Base-by-base conservation (phyloP, 148 eudicot species). In the Nepenthes mirabilis region DNA sequence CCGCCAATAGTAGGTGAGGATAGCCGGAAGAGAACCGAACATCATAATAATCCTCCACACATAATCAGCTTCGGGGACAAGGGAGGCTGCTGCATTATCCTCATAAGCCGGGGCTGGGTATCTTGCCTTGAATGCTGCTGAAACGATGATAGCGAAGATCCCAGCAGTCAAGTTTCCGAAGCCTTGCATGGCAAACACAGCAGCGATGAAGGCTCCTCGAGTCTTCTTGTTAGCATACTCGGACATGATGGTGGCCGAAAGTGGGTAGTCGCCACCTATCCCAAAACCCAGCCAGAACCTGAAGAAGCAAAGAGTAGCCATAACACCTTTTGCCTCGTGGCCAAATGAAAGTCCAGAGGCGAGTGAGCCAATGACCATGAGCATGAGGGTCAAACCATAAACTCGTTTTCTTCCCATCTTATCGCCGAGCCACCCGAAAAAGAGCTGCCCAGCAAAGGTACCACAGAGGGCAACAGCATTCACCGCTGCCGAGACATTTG, bases 211-310 rank as follows among this genome's bases (percentile, higher is more conserved):
- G 14, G 56, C 65, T 2, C 65, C 57, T 2, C 65, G 65, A 5
- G 65, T 61, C 65, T 61, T 61, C 56, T 61, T 61, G n/a, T 61
- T 61, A 2, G 65, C 55, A 37, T 62, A 62, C 65, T 62, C 65
- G 0, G 65, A 62, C 65, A 62, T 62, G 47, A 62, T 62, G 11
- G 65, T 62, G n/a, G 65, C 65, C 0, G 65, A 62, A 6, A 62
- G 47, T 6, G 65, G 65, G 57, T 62, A 62, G 14, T 62, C 65
- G 6, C 65, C 65, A 6, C 65, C 65, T 0, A 62, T 52, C 1
- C 65, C 65, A 37, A 62, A 62, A 7, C 65, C 65, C 5, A 62
- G 65, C 65, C 65, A 62, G 57, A 62, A 62, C n/a, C 65, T 14
- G 45, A 62, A 62, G 48, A 62, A 62, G 34, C 65, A 62, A 36